Conservation (phyloP, 179 eudicot species). For the Silene vulgaris region DNA sequence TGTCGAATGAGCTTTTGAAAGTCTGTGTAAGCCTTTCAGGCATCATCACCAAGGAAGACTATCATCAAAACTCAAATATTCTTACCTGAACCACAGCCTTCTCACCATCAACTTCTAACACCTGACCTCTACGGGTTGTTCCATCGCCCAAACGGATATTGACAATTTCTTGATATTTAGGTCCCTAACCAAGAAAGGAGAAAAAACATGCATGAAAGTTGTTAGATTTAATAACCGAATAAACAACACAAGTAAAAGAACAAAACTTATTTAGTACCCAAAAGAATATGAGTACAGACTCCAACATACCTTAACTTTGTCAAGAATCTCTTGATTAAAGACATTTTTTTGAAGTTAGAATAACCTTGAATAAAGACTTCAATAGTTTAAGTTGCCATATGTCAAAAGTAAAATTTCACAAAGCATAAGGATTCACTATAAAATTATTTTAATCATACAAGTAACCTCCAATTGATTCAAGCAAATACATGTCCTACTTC, state of each 20-base stretch:
- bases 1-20: not conserved
- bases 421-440: too few species aligned
- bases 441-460: too few species aligned
- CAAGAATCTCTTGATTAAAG: too few species aligned
- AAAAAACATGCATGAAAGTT: not conserved
- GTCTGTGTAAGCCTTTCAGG: not conserved
- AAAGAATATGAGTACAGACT: not conserved
- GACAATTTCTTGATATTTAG: conserved; percentile 95
- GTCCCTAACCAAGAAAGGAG: conserved; percentile 48
- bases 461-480: not conserved
- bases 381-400: too few species aligned
- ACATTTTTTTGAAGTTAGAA: too few species aligned
- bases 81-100: conserved; percentile 96
- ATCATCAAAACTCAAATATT: not conserved
- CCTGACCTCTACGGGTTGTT: conserved; percentile 91
- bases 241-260: not conserved
- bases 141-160: conserved; percentile 75
- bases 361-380: too few species aligned
- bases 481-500: not conserved
- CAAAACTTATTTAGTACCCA: too few species aligned
- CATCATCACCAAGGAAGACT: not conserved
- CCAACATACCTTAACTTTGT: conserved; percentile 79
- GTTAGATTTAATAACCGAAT: conserved; percentile 5
- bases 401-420: too few species aligned
- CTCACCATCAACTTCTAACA: conserved; percentile 97